phyloP scores from a whole-genome alignment of 345 rosid species.

The Excoecaria agallocha region DNA sequence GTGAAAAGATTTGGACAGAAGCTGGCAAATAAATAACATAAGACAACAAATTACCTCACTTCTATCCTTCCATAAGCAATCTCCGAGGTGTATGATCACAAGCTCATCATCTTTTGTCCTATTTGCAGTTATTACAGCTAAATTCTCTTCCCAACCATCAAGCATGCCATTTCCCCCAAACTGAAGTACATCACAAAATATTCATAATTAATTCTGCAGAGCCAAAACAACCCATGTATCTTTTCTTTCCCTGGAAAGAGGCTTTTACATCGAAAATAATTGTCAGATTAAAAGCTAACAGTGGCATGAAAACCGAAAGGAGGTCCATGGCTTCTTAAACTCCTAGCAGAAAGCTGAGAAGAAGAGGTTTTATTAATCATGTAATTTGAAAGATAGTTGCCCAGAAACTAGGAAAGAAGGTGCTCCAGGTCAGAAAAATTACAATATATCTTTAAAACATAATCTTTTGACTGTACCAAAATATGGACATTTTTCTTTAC shows the following conservation, averaged over 20 bases:
- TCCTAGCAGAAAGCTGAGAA: neutral
- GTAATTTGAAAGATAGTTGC: neutral
- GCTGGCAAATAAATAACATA: conserved; percentile 13
- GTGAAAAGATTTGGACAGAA: conserved; percentile 16
- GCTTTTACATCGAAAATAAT: neutral
- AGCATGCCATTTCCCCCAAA: conserved; percentile 75
- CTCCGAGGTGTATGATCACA: conserved; percentile 94
- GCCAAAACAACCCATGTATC: neutral
- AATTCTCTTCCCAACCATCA: conserved; percentile 97
- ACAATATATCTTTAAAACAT: neutral
- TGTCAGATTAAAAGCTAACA: neutral
- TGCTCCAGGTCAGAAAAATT: neutral
- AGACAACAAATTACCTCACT: conserved; percentile 63
- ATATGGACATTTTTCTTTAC: neutral
- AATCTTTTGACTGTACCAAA: neutral
- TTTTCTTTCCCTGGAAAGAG: neutral
- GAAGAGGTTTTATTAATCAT: neutral
- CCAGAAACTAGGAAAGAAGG: neutral
- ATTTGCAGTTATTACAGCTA: conserved; percentile 94
- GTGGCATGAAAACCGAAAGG: neutral
- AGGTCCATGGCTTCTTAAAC: conserved; percentile 5
- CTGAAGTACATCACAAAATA: conserved; percentile 38
- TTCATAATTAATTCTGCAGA: neutral
- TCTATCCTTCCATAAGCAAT: conserved; percentile 95
- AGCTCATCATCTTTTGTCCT: conserved; percentile 95